phyloP scores from a whole-genome alignment of 106 monocot species.

The Acorus gramineus region DNA sequence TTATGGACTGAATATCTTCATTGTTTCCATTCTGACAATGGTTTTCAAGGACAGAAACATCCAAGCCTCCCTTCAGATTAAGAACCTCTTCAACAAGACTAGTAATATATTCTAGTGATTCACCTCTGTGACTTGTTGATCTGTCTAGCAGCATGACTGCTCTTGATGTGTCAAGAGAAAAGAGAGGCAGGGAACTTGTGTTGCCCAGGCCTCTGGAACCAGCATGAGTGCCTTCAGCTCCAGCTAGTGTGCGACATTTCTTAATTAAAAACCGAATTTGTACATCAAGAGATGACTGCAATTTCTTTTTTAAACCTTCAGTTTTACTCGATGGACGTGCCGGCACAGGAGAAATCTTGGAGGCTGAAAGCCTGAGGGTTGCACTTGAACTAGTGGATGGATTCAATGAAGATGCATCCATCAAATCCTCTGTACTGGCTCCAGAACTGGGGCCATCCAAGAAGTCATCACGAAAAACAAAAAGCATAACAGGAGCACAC shows the following conservation, averaged over 20 bases:
- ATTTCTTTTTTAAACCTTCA: slow-evolving; percentile 58
- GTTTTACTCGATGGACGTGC: slow-evolving; percentile 45
- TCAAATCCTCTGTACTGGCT: slow-evolving; percentile 24
- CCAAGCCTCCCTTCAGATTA: slow-evolving; percentile 24
- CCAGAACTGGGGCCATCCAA: slow-evolving; percentile 24
- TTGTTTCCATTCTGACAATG: slow-evolving; percentile 22
- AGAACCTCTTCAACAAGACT: slow-evolving; percentile 38
- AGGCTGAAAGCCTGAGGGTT: slow-evolving; percentile 10
- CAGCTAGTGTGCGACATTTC: slow-evolving; percentile 60
- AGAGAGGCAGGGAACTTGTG: slow-evolving; percentile 45
- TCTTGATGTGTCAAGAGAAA: slow-evolving; percentile 81
- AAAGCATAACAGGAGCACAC: slow-evolving; percentile 67
- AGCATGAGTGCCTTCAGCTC: slow-evolving; percentile 30
- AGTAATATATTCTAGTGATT: slow-evolving; percentile 59
- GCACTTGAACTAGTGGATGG: slow-evolving; percentile 20
- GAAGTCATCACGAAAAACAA: slow-evolving; percentile 63
- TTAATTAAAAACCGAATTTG: slow-evolving; percentile 85
- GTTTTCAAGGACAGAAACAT: slow-evolving; percentile 38
- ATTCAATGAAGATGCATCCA: slow-evolving; percentile 19
- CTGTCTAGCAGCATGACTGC: slow-evolving; percentile 53
- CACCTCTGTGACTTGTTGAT: slow-evolving; percentile 32
- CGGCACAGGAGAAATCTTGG: slow-evolving; percentile 56
- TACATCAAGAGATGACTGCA: slow-evolving; percentile 63
- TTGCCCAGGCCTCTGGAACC: slow-evolving; percentile 43
- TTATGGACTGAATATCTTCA: slow-evolving; percentile 71